Evolutionary conservation across 495 filamentous ascomycete species (phyloP).

Genomic region (Durotheca rogersii): DNA sequence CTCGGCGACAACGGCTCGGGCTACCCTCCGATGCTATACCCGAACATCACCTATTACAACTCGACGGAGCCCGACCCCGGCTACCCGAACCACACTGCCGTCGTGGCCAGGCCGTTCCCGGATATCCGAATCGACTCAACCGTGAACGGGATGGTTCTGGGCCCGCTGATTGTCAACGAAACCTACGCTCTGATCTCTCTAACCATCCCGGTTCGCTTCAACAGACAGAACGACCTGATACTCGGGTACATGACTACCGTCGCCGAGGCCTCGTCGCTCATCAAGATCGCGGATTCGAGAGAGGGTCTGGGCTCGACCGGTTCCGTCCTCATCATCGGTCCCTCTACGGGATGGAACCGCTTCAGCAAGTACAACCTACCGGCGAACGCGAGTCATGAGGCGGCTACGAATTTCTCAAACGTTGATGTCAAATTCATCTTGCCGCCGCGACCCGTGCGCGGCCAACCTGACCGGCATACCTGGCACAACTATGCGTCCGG

Average conservation of each 20-base stretch:
- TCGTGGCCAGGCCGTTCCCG: constrained; percentile 43
- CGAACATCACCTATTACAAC: constrained; percentile 66
- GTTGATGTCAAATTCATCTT: constrained; percentile 50
- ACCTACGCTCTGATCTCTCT: constrained; percentile 77
- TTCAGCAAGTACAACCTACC: constrained; percentile 49
- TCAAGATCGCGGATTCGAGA: constrained; percentile 55
- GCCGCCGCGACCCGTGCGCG: constrained; percentile 39
- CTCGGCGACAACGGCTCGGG: constrained; percentile 62
- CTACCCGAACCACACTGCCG: constrained; percentile 42
- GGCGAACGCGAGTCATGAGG: constrained; percentile 38
- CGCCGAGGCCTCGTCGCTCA: constrained; percentile 60
- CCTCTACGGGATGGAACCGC: constrained; percentile 61
- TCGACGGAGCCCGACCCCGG: constrained; percentile 38
- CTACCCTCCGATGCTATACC: constrained; percentile 68
- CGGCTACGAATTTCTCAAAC: constrained; percentile 39
- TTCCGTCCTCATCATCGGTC: constrained; percentile 65
- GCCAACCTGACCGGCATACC: constrained; percentile 49
- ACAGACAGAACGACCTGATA: constrained; percentile 55
- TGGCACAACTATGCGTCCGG: constrained; percentile 43
- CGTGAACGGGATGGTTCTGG: constrained; percentile 60
- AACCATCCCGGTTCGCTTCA: constrained; percentile 71
- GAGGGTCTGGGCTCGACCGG: constrained; percentile 71
- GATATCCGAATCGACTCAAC: constrained; percentile 55
- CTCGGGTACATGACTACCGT: constrained; percentile 77
- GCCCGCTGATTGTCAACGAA: constrained; percentile 66